Conservation (phyloP, 2,329 filamentous ascomycete species). For the Atkinsonella hypoxylon region DNA sequence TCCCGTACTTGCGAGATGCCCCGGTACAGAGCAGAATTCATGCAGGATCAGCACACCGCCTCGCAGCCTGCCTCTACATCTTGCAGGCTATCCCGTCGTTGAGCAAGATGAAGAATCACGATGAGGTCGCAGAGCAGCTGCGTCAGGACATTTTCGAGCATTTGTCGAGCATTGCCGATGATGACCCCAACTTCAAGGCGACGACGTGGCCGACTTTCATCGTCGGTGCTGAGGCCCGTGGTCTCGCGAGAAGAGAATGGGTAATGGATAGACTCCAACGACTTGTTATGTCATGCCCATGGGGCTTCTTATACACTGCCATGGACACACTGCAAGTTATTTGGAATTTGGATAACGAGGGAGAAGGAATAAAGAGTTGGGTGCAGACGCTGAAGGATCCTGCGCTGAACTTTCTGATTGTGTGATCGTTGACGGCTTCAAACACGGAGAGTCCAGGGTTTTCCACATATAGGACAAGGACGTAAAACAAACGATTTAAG, state of each 20-base stretch:
- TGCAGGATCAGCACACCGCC: conserved; percentile 30
- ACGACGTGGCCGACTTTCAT: conserved; percentile 46
- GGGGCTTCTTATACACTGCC: conserved; percentile 37
- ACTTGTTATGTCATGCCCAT: conserved; percentile 29
- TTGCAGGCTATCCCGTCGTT: conserved; percentile 25
- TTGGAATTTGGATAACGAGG: conserved; percentile 27
- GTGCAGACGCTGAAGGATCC: conserved; percentile 30
- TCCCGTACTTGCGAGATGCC: conserved; percentile 22
- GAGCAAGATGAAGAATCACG: conserved; percentile 14
- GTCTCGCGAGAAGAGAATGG: conserved; percentile 31
- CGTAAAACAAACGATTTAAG: too few species aligned
- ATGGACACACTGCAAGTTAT: conserved; percentile 32
- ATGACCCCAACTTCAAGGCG: conserved; percentile 42
- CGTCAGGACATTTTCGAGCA: conserved; percentile 34
- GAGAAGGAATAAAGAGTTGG: conserved; percentile 24
- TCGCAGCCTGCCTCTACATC: conserved; percentile 35
- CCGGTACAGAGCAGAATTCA: conserved; percentile 25
- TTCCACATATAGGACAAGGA: too few species aligned
- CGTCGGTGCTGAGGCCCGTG: conserved; percentile 37
- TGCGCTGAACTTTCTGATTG: conserved; percentile 31
- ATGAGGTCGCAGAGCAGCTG: conserved; percentile 21
- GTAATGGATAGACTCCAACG: conserved; percentile 32
- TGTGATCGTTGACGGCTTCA: conserved; percentile 14
- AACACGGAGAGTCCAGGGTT: too few species aligned
- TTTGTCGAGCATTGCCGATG: conserved; percentile 32